These are phyloP conservation scores for Sphagnum fallax DNA, from an alignment of 228 moss, liverwort and hornwort genomes.

Conservation along the genomic window DNA sequence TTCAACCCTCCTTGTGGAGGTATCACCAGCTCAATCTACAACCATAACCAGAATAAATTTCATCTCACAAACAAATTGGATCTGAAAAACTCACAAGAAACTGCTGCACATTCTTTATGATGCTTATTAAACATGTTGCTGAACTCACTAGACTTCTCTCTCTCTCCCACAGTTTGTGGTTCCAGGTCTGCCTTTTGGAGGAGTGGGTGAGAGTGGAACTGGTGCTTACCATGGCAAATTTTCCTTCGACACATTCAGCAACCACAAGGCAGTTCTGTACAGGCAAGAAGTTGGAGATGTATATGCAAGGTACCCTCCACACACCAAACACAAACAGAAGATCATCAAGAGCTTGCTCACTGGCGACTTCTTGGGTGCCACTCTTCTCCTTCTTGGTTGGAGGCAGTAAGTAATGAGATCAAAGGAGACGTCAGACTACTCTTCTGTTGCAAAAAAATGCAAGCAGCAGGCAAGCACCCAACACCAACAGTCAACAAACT, in stretches of 20 bases:
- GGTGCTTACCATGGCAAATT: constrained; percentile 77
- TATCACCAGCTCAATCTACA: no score
- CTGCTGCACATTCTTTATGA: no score
- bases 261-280: constrained; percentile 66
- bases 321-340: constrained; percentile 31
- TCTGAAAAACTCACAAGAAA: not conserved
- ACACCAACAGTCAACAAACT: no score
- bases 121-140: no score
- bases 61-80: not conserved
- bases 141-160: no score
- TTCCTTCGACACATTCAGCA: constrained; percentile 81
- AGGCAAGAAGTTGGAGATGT: constrained; percentile 33
- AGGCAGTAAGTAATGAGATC: constrained; percentile 22
- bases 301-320: constrained; percentile 62
- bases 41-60: not conserved
- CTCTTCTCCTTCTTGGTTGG: constrained; percentile 30
- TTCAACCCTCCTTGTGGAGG: no score
- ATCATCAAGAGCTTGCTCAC: constrained; percentile 30
- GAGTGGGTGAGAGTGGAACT: constrained; percentile 85
- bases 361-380: constrained; percentile 33
- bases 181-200: constrained; percentile 71
- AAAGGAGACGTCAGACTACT: no score
- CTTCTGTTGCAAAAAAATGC: no score
- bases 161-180: constrained; percentile 33
- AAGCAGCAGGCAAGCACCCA: no score